phyloP scores from a whole-genome alignment of 164 flowering plant genomes.

The Houttuynia cordata region DNA sequence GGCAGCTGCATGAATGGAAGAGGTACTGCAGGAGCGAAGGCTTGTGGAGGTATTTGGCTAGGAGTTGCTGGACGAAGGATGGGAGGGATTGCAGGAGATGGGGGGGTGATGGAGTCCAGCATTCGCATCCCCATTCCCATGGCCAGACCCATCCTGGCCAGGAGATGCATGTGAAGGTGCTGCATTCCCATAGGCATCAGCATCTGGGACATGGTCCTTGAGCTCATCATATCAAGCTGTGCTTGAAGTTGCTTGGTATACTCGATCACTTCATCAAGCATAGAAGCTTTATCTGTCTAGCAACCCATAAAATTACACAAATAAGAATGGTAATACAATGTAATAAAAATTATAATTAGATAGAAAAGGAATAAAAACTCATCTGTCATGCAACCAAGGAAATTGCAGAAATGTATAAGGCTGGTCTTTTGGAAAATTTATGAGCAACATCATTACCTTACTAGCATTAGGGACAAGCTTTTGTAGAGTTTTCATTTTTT shows the following conservation, averaged over 20 bases:
- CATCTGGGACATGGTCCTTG: conserved; percentile 37
- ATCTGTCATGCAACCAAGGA: too few species aligned
- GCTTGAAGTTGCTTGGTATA: conserved; percentile 61
- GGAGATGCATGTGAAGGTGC: conserved; percentile 26
- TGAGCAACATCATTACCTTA: too few species aligned
- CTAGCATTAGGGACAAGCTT: conserved; percentile 62
- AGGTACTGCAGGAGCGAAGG: conserved; percentile 16
- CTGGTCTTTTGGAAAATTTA: too few species aligned
- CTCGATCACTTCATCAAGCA: conserved; percentile 60
- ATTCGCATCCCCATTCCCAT: conserved; percentile 19
- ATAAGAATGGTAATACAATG: too few species aligned
- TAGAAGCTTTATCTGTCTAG: conserved; percentile 52
- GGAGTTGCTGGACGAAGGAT: conserved; percentile 12
- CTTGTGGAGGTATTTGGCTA: conserved; percentile 10
- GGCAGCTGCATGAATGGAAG: conserved; percentile 26
- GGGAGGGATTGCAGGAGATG: conserved; percentile 16
- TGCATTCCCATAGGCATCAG: conserved; percentile 49
- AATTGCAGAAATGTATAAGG: too few species aligned
- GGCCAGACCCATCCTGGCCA: conserved; percentile 43
- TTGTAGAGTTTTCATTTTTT: conserved; percentile 62
- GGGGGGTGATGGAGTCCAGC: conserved; percentile 18
- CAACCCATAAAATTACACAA: background rate
- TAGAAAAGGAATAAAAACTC: too few species aligned
- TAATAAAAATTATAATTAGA: too few species aligned
- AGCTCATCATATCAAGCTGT: conserved; percentile 49